phyloP scores from a whole-genome alignment of 1,284 basidiomycete species.

The Ustilago tritici region DNA sequence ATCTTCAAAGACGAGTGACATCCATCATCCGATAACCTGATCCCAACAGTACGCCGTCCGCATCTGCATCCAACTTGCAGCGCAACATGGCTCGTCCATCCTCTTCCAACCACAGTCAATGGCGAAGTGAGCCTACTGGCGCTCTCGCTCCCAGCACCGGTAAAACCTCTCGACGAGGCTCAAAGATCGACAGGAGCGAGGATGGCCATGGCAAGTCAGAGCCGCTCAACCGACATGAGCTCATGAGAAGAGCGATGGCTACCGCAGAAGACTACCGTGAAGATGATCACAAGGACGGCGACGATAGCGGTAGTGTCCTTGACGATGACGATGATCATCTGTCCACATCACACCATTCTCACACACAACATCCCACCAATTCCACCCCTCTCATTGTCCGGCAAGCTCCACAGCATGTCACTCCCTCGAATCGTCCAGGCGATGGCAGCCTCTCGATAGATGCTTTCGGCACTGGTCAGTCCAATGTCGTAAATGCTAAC shows the following conservation, averaged over 20 bases:
- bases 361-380: conserved; percentile 21
- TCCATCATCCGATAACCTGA: not conserved
- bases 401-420: conserved; percentile 9
- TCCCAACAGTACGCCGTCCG: not conserved
- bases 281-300: conserved; percentile 14
- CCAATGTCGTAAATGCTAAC: conserved; percentile 16
- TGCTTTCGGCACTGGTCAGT: conserved; percentile 26
- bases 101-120: conserved; percentile 22
- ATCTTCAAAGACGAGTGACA: not conserved
- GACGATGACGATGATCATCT: conserved; percentile 37
- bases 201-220: conserved; percentile 47
- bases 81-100: conserved; percentile 37
- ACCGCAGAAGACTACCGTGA: conserved; percentile 43
- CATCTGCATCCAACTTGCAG: not conserved
- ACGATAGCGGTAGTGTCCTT: conserved; percentile 40
- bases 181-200: conserved; percentile 42
- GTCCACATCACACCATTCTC: conserved; percentile 44
- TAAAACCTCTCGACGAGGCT: conserved; percentile 38
- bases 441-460: conserved; percentile 60
- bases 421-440: conserved; percentile 44
- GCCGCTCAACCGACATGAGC: conserved; percentile 58
- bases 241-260: conserved; percentile 65
- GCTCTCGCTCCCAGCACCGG: conserved; percentile 12
- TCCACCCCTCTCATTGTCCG: conserved; percentile 38
- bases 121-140: conserved; percentile 25